Evolutionary conservation across 306 rosid species (phyloP), one percentile per base, ranked within the genome.

Genomic region (Inga oerstediana): DNA sequence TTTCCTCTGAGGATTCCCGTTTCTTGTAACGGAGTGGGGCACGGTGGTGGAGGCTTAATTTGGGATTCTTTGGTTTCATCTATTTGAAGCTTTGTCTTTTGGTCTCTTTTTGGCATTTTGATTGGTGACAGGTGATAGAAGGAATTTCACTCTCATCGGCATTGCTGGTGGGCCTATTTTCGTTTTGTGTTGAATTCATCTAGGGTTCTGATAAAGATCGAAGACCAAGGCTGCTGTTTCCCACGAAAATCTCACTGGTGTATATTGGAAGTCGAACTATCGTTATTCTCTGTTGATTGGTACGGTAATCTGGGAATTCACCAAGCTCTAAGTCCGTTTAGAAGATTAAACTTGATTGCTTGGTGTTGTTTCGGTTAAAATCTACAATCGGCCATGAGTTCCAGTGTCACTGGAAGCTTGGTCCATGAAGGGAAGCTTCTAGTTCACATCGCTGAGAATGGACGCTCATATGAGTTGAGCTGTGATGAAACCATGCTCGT

Each of bases 381-480:
- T 59, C 79, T 51, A 69, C 80, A 73, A 82, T 59, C 39, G 77
- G 54, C 81, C 61, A 69, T 94, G 99, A 92, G 91, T 90, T 90
- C 92, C 9, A 76, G 90, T 64, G 73, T 82, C 71, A 71, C 83
- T 15, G 93, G 91, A 61, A 86, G 89, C 82, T 77, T 67, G 75
- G 89, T 85, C 46, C 90, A 84, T 78, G 81, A 75, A 74, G 94
- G 97, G 24, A 93, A 87, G 87, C 89, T 97, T 49, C 82, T 92
- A 62, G 94, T 97, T 86, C 97, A 88, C 88, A 87, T 94, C 86
- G 98, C 99, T 56, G 98, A 91, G 83, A 97, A 94, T 87, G 99
- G 99, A 24, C 95, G 84, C 80, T 88, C 98, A 1, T 90, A 86
- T 76, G 95, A 91, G 90, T 88, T 92, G 24, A 88, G 82, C 27